phyloP scores from a whole-genome alignment of 2,329 filamentous ascomycete species.

The Hypocrella siamensis region DNA sequence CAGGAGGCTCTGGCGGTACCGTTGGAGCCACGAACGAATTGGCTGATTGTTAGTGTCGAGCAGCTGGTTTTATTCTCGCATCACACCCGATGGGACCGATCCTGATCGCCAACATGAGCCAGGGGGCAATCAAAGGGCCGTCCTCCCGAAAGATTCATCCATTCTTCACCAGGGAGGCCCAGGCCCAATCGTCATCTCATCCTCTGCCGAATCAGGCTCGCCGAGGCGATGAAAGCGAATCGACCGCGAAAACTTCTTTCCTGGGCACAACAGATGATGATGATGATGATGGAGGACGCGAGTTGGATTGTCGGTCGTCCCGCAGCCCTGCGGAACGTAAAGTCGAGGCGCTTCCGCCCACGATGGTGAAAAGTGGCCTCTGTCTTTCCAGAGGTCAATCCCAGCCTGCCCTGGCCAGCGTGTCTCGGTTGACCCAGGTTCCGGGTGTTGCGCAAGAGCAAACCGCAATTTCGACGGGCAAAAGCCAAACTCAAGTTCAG shows the following conservation, averaged over 20 bases:
- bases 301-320: slow-evolving; percentile 4
- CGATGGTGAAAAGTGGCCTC: not conserved
- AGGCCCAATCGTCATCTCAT: slow-evolving; percentile 4
- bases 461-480: not conserved
- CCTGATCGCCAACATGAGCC: slow-evolving; percentile 27
- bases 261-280: not conserved
- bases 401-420: not conserved
- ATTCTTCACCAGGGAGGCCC: slow-evolving; percentile 27
- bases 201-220: no score
- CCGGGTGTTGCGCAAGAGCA: not conserved
- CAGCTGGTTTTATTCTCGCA: not conserved
- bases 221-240: no score
- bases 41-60: not conserved
- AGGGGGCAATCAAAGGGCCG: slow-evolving; percentile 18
- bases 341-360: not conserved
- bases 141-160: slow-evolving; percentile 34
- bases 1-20: no score
- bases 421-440: not conserved
- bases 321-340: not conserved
- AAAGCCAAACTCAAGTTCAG: not conserved
- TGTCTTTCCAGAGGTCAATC: not conserved
- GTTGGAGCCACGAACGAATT: no score
- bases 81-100: slow-evolving; percentile 23
- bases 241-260: no score
- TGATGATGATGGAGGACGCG: slow-evolving; percentile 1